phyloP scores from a whole-genome alignment of 2,329 filamentous ascomycete genomes.

The Fusarium subglutinans region DNA sequence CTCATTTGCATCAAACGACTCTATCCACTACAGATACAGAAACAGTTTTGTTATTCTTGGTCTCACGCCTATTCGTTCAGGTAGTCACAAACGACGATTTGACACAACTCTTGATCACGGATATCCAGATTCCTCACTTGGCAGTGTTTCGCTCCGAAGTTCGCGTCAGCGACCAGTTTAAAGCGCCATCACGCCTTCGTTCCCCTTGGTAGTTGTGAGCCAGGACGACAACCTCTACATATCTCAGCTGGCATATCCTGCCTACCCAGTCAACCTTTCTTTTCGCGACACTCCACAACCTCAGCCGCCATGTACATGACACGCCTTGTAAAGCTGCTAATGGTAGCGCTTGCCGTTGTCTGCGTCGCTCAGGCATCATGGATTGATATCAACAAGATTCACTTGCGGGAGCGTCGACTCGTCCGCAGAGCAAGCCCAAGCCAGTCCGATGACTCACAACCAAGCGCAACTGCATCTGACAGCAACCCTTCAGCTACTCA shows the following conservation, averaged over 20 bases:
- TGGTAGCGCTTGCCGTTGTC: conserved; percentile 59
- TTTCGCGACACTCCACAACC: neutral
- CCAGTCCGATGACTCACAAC: conserved; percentile 14
- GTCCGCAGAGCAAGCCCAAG: conserved; percentile 35
- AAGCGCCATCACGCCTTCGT: conserved; percentile 6
- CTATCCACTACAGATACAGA: neutral
- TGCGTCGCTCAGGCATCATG: conserved; percentile 56
- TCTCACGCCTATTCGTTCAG: conserved; percentile 8
- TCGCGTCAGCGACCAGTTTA: conserved; percentile 3
- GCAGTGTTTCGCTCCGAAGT: conserved; percentile 1
- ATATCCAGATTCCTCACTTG: neutral
- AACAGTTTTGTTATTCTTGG: neutral
- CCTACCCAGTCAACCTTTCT: neutral
- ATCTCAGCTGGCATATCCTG: neutral
- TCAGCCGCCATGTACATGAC: conserved; percentile 56
- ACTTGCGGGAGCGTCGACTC: conserved; percentile 30
- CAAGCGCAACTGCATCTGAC: conserved; percentile 13
- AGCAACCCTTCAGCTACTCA: conserved; percentile 14
- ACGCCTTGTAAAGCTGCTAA: conserved; percentile 56
- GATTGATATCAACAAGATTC: conserved; percentile 41
- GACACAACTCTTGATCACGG: neutral
- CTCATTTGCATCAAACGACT: conserved; percentile 21
- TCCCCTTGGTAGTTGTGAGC: conserved; percentile 5
- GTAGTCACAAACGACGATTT: conserved; percentile 1
- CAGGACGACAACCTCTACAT: neutral